Evolutionary conservation across 208 protist species (phyloP).

Genomic region (Strigomonas culicis): DNA sequence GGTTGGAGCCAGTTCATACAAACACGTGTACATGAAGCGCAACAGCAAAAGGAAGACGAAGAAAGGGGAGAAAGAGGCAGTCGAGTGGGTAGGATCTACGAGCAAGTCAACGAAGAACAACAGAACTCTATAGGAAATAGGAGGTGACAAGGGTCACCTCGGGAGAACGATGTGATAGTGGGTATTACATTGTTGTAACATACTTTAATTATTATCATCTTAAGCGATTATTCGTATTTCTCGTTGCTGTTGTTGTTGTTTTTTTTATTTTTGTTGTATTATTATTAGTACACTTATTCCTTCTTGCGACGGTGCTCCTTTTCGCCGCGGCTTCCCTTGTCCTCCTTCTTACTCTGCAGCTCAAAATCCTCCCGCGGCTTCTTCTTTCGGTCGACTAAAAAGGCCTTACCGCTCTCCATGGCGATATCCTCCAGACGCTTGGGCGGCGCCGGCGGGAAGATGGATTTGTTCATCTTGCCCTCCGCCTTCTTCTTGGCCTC

Average conservation of each 20-base stretch:
- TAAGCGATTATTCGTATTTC: background rate
- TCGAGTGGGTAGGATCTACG: background rate
- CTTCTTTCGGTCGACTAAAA: slow-evolving; percentile 52
- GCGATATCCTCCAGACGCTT: slow-evolving; percentile 89
- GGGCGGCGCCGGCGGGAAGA: slow-evolving; percentile 86
- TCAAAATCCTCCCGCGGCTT: slow-evolving; percentile 60
- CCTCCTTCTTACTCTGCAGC: slow-evolving; percentile 15
- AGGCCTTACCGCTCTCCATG: slow-evolving; percentile 90
- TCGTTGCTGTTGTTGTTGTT: background rate
- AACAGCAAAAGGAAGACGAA: background rate
- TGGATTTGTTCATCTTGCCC: slow-evolving; percentile 63
- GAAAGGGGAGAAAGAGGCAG: background rate
- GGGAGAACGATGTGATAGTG: too few species aligned
- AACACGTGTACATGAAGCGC: background rate
- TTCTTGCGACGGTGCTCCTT: slow-evolving; percentile 2
- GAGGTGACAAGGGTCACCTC: too few species aligned
- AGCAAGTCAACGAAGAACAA: background rate
- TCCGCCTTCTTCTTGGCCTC: slow-evolving; percentile 56
- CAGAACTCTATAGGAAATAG: too few species aligned
- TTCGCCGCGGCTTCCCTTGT: slow-evolving; percentile 2
- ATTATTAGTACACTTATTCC: slow-evolving; percentile 8
- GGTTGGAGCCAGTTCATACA: background rate
- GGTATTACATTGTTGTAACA: too few species aligned
- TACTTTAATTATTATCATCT: background rate
- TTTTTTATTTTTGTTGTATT: background rate